These are phyloP conservation scores for Westerdykella sp. DNA, from an alignment of 2,329 filamentous ascomycete species.

Conservation along the genomic window DNA sequence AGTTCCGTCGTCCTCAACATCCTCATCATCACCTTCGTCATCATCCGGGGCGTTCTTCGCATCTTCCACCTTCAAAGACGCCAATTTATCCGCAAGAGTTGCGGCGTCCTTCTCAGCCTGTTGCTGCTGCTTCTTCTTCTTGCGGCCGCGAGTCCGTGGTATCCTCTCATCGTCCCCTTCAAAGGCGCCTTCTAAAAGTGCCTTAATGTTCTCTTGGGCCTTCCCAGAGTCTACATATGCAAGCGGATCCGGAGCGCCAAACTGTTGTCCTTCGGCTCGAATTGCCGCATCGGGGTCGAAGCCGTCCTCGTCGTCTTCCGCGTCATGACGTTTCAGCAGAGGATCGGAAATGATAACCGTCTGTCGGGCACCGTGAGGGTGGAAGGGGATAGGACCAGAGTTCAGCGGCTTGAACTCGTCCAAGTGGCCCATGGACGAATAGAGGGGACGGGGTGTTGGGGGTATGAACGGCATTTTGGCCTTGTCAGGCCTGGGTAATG, in stretches of 20 bases:
- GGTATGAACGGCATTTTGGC: conserved; percentile 39
- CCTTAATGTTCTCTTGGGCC: conserved; percentile 71
- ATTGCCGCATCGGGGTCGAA: conserved; percentile 46
- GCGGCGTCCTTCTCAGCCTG: conserved; percentile 32
- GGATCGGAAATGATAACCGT: conserved; percentile 34
- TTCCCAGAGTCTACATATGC: conserved; percentile 64
- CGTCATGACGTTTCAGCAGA: conserved; percentile 36
- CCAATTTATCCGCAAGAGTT: conserved; percentile 41
- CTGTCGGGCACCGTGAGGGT: conserved; percentile 31
- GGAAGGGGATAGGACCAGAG: conserved; percentile 12
- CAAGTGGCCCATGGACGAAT: conserved; percentile 45
- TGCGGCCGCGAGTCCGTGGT: conserved; percentile 40
- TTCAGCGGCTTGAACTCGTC: conserved; percentile 37
- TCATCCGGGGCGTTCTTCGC: conserved; percentile 50
- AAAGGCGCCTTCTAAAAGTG: conserved; percentile 72
- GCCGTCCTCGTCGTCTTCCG: conserved; percentile 39
- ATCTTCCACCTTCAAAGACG: conserved; percentile 38
- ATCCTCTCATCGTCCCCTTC: conserved; percentile 63
- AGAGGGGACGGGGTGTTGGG: conserved; percentile 48
- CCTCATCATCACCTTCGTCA: conserved; percentile 38
- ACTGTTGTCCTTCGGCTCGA: conserved; percentile 42
- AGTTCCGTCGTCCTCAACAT: conserved; percentile 53
- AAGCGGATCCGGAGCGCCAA: conserved; percentile 50
- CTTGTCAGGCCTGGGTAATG: conserved; percentile 47
- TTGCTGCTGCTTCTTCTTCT: conserved; percentile 37